These are phyloP conservation scores for Claviceps capensis DNA, from an alignment of 2,329 filamentous ascomycete genomes.

Conservation along the genomic window DNA sequence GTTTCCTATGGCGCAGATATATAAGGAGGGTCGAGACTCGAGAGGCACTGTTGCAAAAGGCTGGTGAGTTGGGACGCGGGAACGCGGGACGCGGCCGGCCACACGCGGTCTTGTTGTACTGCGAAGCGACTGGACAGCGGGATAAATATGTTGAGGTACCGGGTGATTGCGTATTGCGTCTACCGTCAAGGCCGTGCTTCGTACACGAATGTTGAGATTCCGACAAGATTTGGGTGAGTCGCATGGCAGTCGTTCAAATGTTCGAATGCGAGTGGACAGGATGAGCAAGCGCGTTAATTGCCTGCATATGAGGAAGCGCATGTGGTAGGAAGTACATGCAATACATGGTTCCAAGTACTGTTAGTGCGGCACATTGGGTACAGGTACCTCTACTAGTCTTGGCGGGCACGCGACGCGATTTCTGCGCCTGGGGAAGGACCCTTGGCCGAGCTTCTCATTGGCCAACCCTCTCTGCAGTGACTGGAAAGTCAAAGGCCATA, in stretches of 20 bases:
- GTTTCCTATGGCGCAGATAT: background rate
- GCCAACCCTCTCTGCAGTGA: background rate
- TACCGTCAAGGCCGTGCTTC: background rate
- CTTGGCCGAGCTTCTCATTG: background rate
- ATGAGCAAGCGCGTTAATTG: conserved; percentile 7
- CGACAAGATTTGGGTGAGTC: background rate
- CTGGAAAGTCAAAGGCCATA: background rate
- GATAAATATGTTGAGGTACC: background rate
- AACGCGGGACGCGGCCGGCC: background rate
- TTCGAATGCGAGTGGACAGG: background rate
- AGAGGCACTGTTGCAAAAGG: background rate
- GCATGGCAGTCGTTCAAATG: background rate
- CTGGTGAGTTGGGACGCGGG: background rate
- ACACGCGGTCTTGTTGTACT: background rate
- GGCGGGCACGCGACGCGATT: conserved; percentile 1
- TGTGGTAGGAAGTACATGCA: background rate
- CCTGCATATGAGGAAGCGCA: conserved; percentile 3
- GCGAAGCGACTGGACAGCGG: background rate
- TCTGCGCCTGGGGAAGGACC: background rate
- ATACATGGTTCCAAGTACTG: background rate
- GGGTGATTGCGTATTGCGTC: background rate
- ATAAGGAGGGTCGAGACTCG: background rate
- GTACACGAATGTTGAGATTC: background rate
- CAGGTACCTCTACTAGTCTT: background rate
- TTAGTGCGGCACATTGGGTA: background rate